Base-by-base conservation (phyloP, 495 filamentous ascomycete species). In the Oidiodendron maius region DNA sequence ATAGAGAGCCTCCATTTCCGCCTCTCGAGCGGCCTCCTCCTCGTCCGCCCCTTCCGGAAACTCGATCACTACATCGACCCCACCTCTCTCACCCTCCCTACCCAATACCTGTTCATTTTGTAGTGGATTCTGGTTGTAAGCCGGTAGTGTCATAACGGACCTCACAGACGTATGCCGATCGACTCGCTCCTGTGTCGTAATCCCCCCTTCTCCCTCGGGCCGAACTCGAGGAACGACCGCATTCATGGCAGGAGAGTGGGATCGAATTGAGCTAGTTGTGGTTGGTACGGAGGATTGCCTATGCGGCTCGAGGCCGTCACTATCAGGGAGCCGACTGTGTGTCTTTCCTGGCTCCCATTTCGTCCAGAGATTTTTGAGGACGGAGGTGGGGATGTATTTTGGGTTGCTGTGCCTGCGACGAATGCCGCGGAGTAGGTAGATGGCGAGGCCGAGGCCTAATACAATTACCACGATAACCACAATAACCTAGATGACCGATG, bases 11-110 rank as follows among this genome's bases (percentile, higher is more conserved):
- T 91, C 86, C 93, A 97, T 97, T 58, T 97, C 85, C 25, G 86
- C 81, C 47, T 97, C 91, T n/a, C 93, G 75, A 28, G 89, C 71
- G 2, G 62, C 64, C 58, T 98, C 93, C 57, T 93, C 80, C 40
- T 54, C 47, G 37, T 52, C 59, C 5, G 24, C 44, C 0, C 44
- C 52, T 35, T 91, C 86, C 1, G 86, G 84, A 47, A 78, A 85
- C 63, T 98, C 93, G 23, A 97, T 69, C 3, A 98, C 91, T 26
- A 87, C 77, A 56, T 98, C 93, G 55, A 98, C 91, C 3, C 93
- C 93, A 36, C 71, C 91, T 21, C 93, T 78, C 61, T 98, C 93
- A 25, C 93, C 93, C 64, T 94, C 93, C 0, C 93, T 78, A 12
- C 81, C 93, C 34, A 97, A 75, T n/a, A 96, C 78, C 53, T 83